Percentiles rank a stretch among this genome's conserved stretches.
Evolutionary conservation across 1,284 basidiomycete species (phyloP).

Genomic region (Fomes fomentarius): DNA sequence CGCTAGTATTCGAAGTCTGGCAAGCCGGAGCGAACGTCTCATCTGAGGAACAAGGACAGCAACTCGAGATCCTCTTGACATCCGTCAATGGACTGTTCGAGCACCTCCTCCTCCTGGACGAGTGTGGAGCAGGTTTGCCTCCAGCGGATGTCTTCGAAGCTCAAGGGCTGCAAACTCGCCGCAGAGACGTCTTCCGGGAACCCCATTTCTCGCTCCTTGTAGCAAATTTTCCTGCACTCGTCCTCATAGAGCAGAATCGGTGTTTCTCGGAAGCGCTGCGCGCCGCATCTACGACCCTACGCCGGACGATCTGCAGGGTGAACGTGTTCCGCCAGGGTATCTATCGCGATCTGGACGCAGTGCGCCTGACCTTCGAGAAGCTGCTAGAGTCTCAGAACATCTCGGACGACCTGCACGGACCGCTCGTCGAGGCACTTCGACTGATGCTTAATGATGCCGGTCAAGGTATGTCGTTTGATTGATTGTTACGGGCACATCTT

Average conservation of each 20-base stretch:
- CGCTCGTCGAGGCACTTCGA: constrained; percentile 65
- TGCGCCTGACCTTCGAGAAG: constrained; percentile 68
- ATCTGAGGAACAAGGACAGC: constrained; percentile 40
- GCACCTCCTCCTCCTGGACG: constrained; percentile 57
- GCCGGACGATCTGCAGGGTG: constrained; percentile 59
- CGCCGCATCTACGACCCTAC: constrained; percentile 50
- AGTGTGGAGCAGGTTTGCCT: constrained; percentile 47
- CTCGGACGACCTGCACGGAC: constrained; percentile 57
- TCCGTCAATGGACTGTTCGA: constrained; percentile 66
- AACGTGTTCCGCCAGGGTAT: constrained; percentile 70
- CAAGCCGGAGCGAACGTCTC: constrained; percentile 47
- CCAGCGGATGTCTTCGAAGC: constrained; percentile 61
- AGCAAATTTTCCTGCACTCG: constrained; percentile 63
- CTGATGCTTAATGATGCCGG: constrained; percentile 62
- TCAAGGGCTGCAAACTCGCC: constrained; percentile 67
- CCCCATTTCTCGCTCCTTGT: constrained; percentile 66
- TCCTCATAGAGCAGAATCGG: constrained; percentile 67
- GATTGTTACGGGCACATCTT: background rate
- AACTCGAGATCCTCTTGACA: constrained; percentile 54
- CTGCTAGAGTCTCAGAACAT: constrained; percentile 54
- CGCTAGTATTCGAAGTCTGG: constrained; percentile 79
- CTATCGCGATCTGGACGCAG: constrained; percentile 70
- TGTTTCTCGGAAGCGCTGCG: constrained; percentile 53
- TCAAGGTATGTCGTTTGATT: constrained; percentile 13
- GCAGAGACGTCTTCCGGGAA: constrained; percentile 66